Conservation (phyloP, 2,329 filamentous ascomycete species). For the Rasamsonia emersonii region DNA sequence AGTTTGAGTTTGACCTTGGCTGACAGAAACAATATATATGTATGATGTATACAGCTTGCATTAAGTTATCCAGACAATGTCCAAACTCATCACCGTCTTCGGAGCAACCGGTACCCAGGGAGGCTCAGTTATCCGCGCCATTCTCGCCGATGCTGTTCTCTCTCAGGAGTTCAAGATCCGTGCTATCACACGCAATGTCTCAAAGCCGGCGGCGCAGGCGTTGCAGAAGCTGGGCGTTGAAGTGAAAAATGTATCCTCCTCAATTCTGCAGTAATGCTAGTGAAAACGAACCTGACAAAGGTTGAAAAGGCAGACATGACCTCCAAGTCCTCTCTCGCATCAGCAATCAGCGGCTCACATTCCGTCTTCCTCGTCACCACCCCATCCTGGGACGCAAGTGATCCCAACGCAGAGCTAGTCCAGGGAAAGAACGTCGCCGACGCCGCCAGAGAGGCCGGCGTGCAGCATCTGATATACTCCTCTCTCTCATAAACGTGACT, state of each 20-base stretch:
- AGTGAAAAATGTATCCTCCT: constrained; percentile 7
- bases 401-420: constrained; percentile 24
- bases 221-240: constrained; percentile 15
- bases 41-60: no score
- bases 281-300: neutral
- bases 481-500: constrained; percentile 20
- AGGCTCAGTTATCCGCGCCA: constrained; percentile 34
- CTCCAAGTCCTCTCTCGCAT: constrained; percentile 26
- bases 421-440: constrained; percentile 25
- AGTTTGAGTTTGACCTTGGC: no score
- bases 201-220: constrained; percentile 12
- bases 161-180: constrained; percentile 39
- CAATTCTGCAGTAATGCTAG: no score
- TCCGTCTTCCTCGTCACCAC: constrained; percentile 39
- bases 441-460: constrained; percentile 5
- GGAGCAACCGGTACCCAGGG: constrained; percentile 46
- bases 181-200: constrained; percentile 37
- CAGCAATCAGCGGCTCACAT: constrained; percentile 35
- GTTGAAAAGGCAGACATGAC: constrained; percentile 27
- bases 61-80: no score
- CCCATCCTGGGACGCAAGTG: no score
- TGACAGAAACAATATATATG: no score
- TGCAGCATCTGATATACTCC: constrained; percentile 14
- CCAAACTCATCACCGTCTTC: constrained; percentile 35
- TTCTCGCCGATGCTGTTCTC: constrained; percentile 37